Evolutionary conservation across 2,329 filamentous ascomycete species (phyloP).

Genomic region (Pseudogymnoascus sp.): DNA sequence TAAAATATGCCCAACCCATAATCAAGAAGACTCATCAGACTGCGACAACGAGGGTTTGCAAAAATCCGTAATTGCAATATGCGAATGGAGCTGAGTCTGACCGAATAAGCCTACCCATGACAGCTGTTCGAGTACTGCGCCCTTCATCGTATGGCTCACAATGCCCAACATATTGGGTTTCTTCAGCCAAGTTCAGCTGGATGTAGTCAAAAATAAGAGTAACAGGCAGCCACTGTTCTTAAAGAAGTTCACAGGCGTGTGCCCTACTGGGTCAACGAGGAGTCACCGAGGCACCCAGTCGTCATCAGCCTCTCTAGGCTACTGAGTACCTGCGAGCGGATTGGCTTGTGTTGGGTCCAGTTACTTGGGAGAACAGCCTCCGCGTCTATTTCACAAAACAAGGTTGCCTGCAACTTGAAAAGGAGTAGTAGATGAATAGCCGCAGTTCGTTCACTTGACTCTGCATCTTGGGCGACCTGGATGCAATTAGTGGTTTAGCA

Average conservation of each 20-base stretch:
- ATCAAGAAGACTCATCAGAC: background rate
- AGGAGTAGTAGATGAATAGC: conserved; percentile 8
- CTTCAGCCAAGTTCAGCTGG: background rate
- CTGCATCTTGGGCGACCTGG: background rate
- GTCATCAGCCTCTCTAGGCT: background rate
- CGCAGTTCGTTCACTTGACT: background rate
- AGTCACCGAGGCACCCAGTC: background rate
- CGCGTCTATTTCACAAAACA: conserved; percentile 1
- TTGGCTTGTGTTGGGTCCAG: background rate
- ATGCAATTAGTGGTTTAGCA: conserved; percentile 5
- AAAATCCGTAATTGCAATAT: conserved; percentile 3
- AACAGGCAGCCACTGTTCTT: conserved; percentile 4
- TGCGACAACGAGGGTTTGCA: conserved; percentile 5
- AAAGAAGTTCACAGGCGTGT: background rate
- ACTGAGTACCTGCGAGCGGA: background rate
- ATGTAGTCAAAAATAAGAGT: background rate
- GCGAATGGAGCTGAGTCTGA: background rate
- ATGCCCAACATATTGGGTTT: conserved; percentile 2
- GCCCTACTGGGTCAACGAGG: background rate
- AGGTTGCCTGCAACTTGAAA: conserved; percentile 1
- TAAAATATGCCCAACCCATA: conserved; percentile 6
- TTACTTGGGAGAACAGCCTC: background rate
- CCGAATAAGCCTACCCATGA: background rate
- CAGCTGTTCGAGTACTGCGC: background rate
- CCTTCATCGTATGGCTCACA: background rate